phyloP scores from a whole-genome alignment of 2,329 filamentous ascomycete genomes.

The Xylaria digitata region DNA sequence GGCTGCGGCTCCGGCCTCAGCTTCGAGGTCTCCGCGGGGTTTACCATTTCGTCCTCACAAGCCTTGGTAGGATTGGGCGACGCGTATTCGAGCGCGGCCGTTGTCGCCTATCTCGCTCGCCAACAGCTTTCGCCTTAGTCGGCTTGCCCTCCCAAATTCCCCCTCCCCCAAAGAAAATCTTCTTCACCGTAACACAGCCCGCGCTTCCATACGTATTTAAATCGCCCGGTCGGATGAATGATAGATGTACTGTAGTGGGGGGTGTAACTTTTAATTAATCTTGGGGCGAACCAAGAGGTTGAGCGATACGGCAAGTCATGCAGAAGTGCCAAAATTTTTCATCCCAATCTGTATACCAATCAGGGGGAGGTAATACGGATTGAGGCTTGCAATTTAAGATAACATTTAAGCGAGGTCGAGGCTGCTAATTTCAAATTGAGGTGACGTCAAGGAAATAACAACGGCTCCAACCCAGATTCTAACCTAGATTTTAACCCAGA shows the following conservation, averaged over 20 bases:
- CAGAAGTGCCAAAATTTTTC: conserved; percentile 7
- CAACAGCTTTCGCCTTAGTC: background rate
- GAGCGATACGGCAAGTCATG: conserved; percentile 21
- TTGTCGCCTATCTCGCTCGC: conserved; percentile 10
- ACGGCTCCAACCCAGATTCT: conserved; percentile 8
- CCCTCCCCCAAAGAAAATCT: too few species aligned
- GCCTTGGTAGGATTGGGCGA: conserved; percentile 18
- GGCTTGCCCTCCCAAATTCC: conserved; percentile 9
- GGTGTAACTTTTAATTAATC: conserved; percentile 7
- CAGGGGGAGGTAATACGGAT: background rate
- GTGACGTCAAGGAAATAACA: conserved; percentile 37
- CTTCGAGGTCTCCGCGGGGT: background rate
- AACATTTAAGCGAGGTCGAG: conserved; percentile 29
- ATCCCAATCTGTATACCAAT: background rate
- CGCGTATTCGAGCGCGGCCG: background rate
- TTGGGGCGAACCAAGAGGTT: conserved; percentile 4
- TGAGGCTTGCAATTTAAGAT: conserved; percentile 32
- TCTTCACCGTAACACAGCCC: conserved; percentile 11
- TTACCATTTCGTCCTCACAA: conserved; percentile 27
- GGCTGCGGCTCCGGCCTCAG: conserved; percentile 16
- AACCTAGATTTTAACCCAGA: conserved; percentile 1
- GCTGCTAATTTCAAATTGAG: conserved; percentile 31
- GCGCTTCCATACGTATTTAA: conserved; percentile 26
- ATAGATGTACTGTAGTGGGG: conserved; percentile 3
- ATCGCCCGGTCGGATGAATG: background rate